Evolutionary conservation across 1,284 basidiomycete species (phyloP), one percentile per base, ranked within the genome.

Genomic region (Cryptococcus sp.): DNA sequence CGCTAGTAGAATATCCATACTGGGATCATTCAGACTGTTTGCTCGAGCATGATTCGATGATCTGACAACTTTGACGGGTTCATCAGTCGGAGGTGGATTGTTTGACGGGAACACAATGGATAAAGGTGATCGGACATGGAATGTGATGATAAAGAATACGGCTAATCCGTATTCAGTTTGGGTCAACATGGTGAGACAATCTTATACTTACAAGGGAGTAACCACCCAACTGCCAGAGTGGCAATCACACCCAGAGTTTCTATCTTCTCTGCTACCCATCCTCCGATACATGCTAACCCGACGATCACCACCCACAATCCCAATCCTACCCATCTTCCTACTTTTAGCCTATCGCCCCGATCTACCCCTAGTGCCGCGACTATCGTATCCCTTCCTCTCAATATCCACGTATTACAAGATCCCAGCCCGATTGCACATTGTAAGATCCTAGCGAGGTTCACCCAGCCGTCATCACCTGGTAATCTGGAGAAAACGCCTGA

Each of bases 141-240:
- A 78, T 8, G 76, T 77, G 57, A 76, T 72, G 61, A 79, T 74
- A 68, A 78, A 79, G 65, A 77, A 75, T 36, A 79, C 58, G 31
- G 76, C 75, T 77, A 58, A 10, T 31, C 7, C 5, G 23, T 23
- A 14, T 30, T 53, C 38, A 55, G 46, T 30, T 14, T n/a, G 15
- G 30, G 11, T 23, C 2, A 5, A 53, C 33, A 14, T n/a, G 7
- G 2, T 37, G 11, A 15, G 8, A 30, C 34, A 34, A 8, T 11
- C 32, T 30, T 4, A 11, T 47, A 43, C 74, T 62, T 52, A 76
- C 76, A 68, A 35, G 77, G 77, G n/a, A 78, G 50, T 15, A 78
- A 63, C 73, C 75, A 78, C 3, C 72, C 71, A 3, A 78, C 65
- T 1, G 70, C 68, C 4, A 78, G 52, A 0, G 69, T 67, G 5